phyloP scores from a whole-genome alignment of 345 rosid species.

The Triadica sebifera region DNA sequence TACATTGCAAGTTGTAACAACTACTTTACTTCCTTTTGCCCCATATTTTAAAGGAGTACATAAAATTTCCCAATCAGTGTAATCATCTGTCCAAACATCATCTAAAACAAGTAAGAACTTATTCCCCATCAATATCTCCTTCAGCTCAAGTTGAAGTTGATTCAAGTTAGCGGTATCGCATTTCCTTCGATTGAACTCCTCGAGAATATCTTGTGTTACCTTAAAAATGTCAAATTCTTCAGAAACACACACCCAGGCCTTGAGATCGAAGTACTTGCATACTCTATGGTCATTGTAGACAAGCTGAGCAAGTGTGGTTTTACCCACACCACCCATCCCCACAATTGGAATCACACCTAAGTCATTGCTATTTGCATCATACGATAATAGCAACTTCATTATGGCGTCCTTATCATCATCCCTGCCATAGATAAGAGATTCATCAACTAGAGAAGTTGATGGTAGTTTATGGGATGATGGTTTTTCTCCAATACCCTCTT shows the following conservation, averaged over 20 bases:
- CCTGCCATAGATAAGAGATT: constrained; percentile 28
- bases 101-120: constrained; percentile 14
- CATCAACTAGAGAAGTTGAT: constrained; percentile 28
- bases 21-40: constrained; percentile 6
- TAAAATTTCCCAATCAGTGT: constrained; percentile 1
- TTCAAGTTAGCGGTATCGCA: not conserved
- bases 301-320: constrained; percentile 20
- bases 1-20: not conserved
- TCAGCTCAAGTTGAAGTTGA: constrained; percentile 12
- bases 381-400: constrained; percentile 2
- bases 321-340: constrained; percentile 19
- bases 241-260: constrained; percentile 15
- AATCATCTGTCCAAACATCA: constrained; percentile 1
- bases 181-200: not conserved
- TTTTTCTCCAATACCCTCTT: constrained; percentile 10
- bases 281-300: constrained; percentile 15
- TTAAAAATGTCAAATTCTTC: constrained; percentile 8
- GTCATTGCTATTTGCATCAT: not conserved
- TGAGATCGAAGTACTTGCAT: not conserved
- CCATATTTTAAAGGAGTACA: not conserved
- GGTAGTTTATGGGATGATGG: constrained; percentile 9
- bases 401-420: constrained; percentile 22
- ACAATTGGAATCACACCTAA: constrained; percentile 27
- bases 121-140: not conserved
- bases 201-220: constrained; percentile 3